Conservation (phyloP, 345 rosid genomes). For the Salix brachista region DNA sequence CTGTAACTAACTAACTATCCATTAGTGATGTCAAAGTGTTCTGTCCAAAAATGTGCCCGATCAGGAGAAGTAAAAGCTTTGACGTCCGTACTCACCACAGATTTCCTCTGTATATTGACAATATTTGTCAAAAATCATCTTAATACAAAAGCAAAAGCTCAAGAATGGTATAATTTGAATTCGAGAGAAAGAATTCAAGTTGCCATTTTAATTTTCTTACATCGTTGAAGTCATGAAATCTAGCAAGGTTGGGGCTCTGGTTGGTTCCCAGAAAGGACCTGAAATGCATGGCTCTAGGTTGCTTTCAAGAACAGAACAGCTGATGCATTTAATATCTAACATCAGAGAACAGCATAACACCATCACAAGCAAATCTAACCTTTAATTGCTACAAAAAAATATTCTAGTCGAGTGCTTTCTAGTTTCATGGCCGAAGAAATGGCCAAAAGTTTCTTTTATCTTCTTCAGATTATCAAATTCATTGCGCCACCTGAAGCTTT, state of each 20-base stretch:
- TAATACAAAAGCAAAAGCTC: no score
- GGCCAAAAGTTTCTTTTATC: background rate
- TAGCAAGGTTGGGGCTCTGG: background rate
- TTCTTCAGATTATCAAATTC: no score
- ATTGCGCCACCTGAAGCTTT: no score
- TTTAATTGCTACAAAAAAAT: background rate
- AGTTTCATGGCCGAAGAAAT: background rate
- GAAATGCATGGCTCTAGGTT: background rate
- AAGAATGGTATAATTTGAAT: no score
- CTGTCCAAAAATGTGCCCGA: slow-evolving; percentile 12
- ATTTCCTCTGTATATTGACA: no score
- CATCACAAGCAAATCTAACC: background rate
- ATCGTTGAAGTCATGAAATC: background rate
- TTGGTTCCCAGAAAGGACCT: background rate
- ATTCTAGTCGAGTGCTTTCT: background rate
- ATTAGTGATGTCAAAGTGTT: background rate
- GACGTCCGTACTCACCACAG: no score
- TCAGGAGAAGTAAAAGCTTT: background rate
- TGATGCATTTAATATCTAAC: background rate
- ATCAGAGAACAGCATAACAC: background rate
- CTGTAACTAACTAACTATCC: background rate
- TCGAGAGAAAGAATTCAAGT: no score
- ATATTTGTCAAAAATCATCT: no score
- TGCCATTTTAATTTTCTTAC: no score
- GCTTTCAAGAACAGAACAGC: background rate